Evolutionary conservation across 2,329 filamentous ascomycete species (phyloP), one percentile per base, ranked within the genome.

Genomic region (Penicillium occitanis): DNA sequence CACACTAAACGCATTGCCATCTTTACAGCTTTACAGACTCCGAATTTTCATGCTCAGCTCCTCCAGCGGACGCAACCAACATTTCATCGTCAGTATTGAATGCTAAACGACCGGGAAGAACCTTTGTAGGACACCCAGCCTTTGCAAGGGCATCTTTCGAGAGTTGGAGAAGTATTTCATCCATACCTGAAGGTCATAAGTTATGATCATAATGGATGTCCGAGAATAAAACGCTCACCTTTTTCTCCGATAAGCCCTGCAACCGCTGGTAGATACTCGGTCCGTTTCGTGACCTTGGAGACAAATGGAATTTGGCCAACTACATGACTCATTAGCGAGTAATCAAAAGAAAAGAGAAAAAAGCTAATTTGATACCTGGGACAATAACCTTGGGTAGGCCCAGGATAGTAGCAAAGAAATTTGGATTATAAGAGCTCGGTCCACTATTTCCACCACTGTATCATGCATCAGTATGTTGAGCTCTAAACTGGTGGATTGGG

Each of bases 381-480:
- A 57, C 1, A 2, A 61, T 33, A 3, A 17, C 35, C 7, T 1
- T 44, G 7, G 51, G 51, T 14, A 57, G 28, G 13, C 30, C 51
- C 37, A 57, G 51, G n/a, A 57, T 57, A 5, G 30, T 57, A 33
- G 17, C 30, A 37, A 57, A 37, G 51, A 57, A 57, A 37, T 57
- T 57, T 11, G 51, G 28, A 13, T 57, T 57, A 35, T 57, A 57
- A 10, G 51, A 37, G 17, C 30, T 19, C 5, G 51, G 51, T 17
- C 25, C 25, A 17, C 3, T 42, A n/a, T 6, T 42, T 2, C 17
- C 40, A 42, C 40, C 40, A 42, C 40, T 42, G 40, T 42, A n/a
- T 42, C 17, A n/a, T 42, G 14, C 40, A 42, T 42, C 40, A 42
- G 40, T 42, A 42, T 33, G 5, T 37, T n/a, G 40, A 5, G 17